Conservation (phyloP, 2,329 filamentous ascomycete species). For the Penicillium decumbens region DNA sequence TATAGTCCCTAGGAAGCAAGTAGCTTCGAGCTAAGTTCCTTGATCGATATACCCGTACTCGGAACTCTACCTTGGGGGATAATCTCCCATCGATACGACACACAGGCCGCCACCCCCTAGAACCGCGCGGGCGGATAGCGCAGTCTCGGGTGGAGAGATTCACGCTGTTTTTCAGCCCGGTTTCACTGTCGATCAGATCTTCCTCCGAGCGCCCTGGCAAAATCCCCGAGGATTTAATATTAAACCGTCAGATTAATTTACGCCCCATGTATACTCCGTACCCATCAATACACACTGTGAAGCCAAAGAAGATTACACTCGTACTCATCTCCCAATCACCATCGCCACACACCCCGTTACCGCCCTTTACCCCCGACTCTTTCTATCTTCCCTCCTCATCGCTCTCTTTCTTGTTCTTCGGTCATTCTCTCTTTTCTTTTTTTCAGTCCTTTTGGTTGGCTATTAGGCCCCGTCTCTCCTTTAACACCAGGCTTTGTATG, state of each 20-base stretch:
- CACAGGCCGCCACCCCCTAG: slow-evolving; percentile 32
- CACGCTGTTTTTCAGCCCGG: slow-evolving; percentile 7
- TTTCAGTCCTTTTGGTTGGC: slow-evolving; percentile 21
- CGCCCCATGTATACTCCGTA: neutral
- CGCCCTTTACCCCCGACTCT: slow-evolving; percentile 12
- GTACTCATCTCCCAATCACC: neutral
- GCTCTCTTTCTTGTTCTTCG: slow-evolving; percentile 1
- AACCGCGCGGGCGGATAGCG: slow-evolving; percentile 26
- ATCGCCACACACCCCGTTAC: neutral
- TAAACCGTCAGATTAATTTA: no score
- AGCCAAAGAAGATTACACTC: neutral
- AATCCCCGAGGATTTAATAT: neutral
- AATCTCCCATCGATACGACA: neutral
- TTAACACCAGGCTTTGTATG: slow-evolving; percentile 14
- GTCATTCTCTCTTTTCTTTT: slow-evolving; percentile 20
- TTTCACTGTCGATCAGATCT: slow-evolving; percentile 5
- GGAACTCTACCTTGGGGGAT: neutral
- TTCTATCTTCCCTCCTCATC: slow-evolving; percentile 15
- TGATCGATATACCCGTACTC: no score
- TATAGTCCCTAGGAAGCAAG: no score
- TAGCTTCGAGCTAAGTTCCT: no score
- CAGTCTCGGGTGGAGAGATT: slow-evolving; percentile 11
- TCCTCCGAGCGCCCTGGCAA: neutral
- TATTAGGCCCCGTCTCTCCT: slow-evolving; percentile 23
- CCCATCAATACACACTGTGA: neutral